Evolutionary conservation across 352 stramenopile species (phyloP).

Genomic region (Phytophthora pseudosyringae): DNA sequence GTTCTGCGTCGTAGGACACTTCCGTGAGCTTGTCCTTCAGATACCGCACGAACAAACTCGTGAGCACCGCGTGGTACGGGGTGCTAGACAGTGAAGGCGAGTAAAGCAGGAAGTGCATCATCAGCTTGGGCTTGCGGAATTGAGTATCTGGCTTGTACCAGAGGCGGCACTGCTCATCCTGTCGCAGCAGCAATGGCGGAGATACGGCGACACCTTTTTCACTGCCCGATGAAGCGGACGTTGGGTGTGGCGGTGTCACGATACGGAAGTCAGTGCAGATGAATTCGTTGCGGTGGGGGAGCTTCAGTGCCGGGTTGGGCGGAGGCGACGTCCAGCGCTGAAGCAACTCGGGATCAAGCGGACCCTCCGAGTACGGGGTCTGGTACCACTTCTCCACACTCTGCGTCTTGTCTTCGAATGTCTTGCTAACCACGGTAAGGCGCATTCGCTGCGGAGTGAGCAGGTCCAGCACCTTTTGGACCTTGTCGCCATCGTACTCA

Average conservation of each 20-base stretch:
- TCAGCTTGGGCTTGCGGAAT: conserved; percentile 93
- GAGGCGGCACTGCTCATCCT: conserved; percentile 59
- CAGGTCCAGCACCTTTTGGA: conserved; percentile 57
- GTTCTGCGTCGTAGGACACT: conserved; percentile 77
- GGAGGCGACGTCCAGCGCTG: conserved; percentile 44
- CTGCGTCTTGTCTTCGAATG: conserved; percentile 59
- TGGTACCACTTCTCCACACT: conserved; percentile 71
- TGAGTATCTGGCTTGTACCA: conserved; percentile 91
- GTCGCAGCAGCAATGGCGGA: conserved; percentile 45
- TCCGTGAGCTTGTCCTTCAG: conserved; percentile 89
- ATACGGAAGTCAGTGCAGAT: conserved; percentile 80
- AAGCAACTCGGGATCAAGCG: conserved; percentile 45
- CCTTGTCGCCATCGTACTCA: conserved; percentile 62
- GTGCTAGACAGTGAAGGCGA: conserved; percentile 59
- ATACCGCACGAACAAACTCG: conserved; percentile 74
- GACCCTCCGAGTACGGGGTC: conserved; percentile 60
- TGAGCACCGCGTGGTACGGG: conserved; percentile 75
- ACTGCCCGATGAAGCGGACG: conserved; percentile 38
- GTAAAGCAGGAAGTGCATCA: conserved; percentile 84
- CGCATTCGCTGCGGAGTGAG: conserved; percentile 63
- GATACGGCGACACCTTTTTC: conserved; percentile 8
- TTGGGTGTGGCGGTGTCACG: conserved; percentile 48
- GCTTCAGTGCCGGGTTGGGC: conserved; percentile 42
- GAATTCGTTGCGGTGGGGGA: conserved; percentile 78
- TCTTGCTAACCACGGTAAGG: conserved; percentile 74